These are phyloP conservation scores for Pleurotus pulmonarius DNA, from an alignment of 768 basidiomycete genomes.

Conservation along the genomic window DNA sequence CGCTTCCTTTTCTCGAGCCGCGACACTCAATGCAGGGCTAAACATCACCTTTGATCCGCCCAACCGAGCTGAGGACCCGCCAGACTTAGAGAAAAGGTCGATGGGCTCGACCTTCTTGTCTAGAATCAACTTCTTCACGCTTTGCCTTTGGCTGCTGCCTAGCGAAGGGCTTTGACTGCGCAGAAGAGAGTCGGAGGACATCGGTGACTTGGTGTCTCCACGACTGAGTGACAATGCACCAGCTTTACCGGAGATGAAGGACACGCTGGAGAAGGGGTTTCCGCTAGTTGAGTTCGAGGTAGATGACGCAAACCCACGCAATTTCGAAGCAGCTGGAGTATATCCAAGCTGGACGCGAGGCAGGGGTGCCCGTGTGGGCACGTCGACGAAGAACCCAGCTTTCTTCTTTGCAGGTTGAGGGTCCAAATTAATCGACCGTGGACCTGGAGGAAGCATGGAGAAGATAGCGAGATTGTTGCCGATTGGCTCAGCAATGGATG, in stretches of 20 bases:
- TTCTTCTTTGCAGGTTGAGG: constrained; percentile 69
- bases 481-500: constrained; percentile 87
- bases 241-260: constrained; percentile 52
- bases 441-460: constrained; percentile 70
- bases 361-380: constrained; percentile 67
- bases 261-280: constrained; percentile 36
- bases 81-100: constrained; percentile 59
- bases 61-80: constrained; percentile 37
- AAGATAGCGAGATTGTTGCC: constrained; percentile 69
- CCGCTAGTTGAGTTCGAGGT: constrained; percentile 34
- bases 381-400: constrained; percentile 70
- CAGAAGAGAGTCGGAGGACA: constrained; percentile 57
- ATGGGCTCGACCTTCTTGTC: constrained; percentile 79
- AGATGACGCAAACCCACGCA: constrained; percentile 66
- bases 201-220: constrained; percentile 36
- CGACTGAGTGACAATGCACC: constrained; percentile 52
- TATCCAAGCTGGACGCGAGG: constrained; percentile 65
- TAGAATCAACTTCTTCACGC: constrained; percentile 90
- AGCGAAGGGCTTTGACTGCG: constrained; percentile 59
- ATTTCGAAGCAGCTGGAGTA: constrained; percentile 61
- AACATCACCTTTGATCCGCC: constrained; percentile 60
- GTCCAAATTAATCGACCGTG: constrained; percentile 58
- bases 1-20: constrained; percentile 71
- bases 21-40: constrained; percentile 70
- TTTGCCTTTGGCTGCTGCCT: constrained; percentile 68